phyloP scores from a whole-genome alignment of 2,329 filamentous ascomycete genomes.

The Trichoderma gracile region DNA sequence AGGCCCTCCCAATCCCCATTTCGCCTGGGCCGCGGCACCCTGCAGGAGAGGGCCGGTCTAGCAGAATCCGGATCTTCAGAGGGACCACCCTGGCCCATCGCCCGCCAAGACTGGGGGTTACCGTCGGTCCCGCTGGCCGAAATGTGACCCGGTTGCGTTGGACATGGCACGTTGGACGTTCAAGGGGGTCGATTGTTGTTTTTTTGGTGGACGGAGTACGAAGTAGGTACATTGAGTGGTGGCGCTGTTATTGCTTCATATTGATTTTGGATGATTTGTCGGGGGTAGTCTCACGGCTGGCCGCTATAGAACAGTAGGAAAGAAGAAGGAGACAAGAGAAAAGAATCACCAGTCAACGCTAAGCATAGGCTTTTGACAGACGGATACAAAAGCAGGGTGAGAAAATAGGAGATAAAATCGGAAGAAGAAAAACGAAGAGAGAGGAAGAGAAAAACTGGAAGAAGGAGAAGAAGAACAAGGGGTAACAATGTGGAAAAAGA shows the following conservation, averaged over 20 bases:
- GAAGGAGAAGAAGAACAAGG: neutral
- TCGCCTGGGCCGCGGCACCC: neutral
- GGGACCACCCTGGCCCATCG: neutral
- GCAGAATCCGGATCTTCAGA: slow-evolving; percentile 9
- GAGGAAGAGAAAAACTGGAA: neutral
- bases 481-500: neutral
- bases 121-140: slow-evolving; percentile 4
- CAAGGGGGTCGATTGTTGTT: neutral
- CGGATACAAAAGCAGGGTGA: neutral
- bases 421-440: neutral
- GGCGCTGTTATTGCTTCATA: too few relatives aligned
- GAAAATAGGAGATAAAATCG: neutral
- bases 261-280: too few relatives aligned
- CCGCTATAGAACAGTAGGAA: neutral
- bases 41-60: slow-evolving; percentile 11
- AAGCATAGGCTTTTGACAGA: neutral
- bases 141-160: neutral
- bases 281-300: neutral
- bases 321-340: neutral
- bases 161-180: neutral
- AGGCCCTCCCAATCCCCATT: neutral
- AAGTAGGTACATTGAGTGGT: too few relatives aligned
- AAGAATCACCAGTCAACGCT: neutral
- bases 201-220: too few relatives aligned
- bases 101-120: slow-evolving; percentile 1